Percentiles rank a stretch among this genome's conserved stretches.
Evolutionary conservation across 2,329 filamentous ascomycete genomes (phyloP).

Genomic region (Aspergillus vadensis): DNA sequence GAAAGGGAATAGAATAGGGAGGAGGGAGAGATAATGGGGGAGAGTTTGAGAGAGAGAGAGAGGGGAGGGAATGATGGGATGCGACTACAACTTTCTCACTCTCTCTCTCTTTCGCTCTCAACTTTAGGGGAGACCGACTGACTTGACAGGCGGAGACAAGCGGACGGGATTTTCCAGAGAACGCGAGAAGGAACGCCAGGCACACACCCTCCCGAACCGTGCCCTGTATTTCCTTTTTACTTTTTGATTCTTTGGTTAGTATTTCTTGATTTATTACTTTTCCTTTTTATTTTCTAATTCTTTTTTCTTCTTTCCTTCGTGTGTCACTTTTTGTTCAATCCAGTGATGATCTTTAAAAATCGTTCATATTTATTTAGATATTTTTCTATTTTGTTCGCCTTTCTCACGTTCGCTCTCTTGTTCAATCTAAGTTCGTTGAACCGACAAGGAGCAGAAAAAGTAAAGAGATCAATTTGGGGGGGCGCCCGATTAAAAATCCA

Average conservation of each 20-base stretch:
- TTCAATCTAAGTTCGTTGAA: neutral
- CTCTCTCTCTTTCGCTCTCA: constrained; percentile 11
- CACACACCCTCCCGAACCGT: constrained; percentile 9
- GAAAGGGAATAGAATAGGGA: constrained; percentile 27
- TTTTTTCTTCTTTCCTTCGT: neutral
- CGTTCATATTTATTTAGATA: neutral
- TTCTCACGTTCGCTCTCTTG: neutral
- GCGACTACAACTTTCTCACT: neutral
- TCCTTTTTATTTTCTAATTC: constrained; percentile 1
- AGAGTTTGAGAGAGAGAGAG: constrained; percentile 29
- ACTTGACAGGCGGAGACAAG: constrained; percentile 24
- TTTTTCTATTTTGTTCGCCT: neutral
- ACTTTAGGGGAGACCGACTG: constrained; percentile 23
- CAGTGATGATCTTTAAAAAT: neutral
- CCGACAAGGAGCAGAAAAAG: constrained; percentile 4
- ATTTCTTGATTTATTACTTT: neutral
- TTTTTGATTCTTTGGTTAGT: neutral
- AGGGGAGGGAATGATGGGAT: constrained; percentile 29
- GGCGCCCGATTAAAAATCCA: constrained; percentile 17
- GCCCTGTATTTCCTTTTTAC: neutral
- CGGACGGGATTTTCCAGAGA: constrained; percentile 25
- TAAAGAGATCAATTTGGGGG: constrained; percentile 6
- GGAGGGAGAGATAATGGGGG: constrained; percentile 35
- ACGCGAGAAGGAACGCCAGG: constrained; percentile 20
- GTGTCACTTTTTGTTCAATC: neutral